Conservation (phyloP, 257 asterid genomes). For the Fraxinus americana region DNA sequence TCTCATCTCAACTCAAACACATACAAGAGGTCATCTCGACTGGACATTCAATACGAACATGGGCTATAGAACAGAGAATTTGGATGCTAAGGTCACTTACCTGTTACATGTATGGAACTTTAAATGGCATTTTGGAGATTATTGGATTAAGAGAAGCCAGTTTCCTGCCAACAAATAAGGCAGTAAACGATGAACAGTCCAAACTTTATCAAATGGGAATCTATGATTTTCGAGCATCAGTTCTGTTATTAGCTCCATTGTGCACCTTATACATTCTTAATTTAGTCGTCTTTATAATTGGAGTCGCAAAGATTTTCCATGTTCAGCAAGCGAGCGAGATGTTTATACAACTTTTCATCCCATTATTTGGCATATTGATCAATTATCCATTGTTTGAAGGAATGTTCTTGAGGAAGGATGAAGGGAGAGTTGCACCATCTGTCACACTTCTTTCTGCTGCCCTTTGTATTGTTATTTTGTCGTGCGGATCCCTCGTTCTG, state of each 20-base stretch:
- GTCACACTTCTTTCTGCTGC: constrained; percentile 31
- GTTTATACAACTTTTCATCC: constrained; percentile 39
- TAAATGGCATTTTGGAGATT: constrained; percentile 44
- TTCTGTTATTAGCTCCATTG: constrained; percentile 46
- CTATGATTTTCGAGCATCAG: constrained; percentile 55
- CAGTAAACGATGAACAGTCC: constrained; percentile 47
- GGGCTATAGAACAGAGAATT: constrained; percentile 57
- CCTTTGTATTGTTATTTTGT: constrained; percentile 20
- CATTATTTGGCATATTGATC: constrained; percentile 44
- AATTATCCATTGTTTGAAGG: constrained; percentile 66
- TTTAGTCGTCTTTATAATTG: constrained; percentile 36
- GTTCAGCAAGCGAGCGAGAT: constrained; percentile 22
- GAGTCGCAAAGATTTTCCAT: constrained; percentile 29
- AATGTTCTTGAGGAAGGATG: constrained; percentile 61
- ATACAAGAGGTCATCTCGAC: constrained; percentile 46
- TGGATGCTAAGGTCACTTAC: constrained; percentile 68
- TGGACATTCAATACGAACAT: constrained; percentile 49
- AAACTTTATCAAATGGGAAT: constrained; percentile 44
- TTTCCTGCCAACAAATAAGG: constrained; percentile 65
- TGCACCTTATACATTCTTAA: constrained; percentile 52
- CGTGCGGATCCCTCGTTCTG: constrained; percentile 29
- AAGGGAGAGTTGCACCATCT: constrained; percentile 39
- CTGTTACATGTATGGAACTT: constrained; percentile 48
- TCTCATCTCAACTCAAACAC: constrained; percentile 52
- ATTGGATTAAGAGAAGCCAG: constrained; percentile 50